These are phyloP conservation scores for Trichoderma atrobrunneum DNA, from an alignment of 2,329 filamentous ascomycete genomes.

Conservation along the genomic window DNA sequence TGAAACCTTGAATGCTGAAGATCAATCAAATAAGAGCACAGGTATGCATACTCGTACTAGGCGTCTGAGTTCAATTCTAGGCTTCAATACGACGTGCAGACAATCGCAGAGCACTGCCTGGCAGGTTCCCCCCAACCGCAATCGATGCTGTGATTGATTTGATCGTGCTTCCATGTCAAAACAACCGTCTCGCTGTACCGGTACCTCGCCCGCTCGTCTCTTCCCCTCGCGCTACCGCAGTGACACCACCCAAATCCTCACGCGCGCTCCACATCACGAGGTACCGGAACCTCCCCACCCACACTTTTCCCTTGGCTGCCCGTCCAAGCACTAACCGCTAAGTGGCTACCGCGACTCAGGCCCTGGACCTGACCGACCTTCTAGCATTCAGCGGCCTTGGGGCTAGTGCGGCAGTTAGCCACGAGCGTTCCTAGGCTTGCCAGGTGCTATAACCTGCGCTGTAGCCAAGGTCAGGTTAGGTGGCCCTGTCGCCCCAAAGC, in stretches of 20 bases:
- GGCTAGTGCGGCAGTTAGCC: conserved; percentile 8
- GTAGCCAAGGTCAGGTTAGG: neutral
- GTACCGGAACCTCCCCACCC: conserved; percentile 20
- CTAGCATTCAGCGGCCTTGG: neutral
- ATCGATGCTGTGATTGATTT: neutral
- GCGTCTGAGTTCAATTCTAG: neutral
- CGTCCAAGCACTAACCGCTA: conserved; percentile 12
- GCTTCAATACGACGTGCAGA: neutral
- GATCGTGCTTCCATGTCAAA: neutral
- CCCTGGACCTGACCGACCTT: conserved; percentile 19
- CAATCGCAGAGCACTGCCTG: neutral
- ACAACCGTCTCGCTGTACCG: neutral
- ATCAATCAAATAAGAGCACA: neutral
- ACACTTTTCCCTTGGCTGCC: neutral
- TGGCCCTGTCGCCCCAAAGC: conserved; percentile 10
- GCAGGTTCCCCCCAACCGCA: neutral
- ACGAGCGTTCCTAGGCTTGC: neutral
- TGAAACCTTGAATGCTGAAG: neutral
- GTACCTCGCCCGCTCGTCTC: conserved; percentile 1
- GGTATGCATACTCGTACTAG: neutral
- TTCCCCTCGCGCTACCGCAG: conserved; percentile 1
- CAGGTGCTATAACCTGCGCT: neutral
- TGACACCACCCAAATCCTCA: neutral
- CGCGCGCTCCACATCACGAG: conserved; percentile 11
- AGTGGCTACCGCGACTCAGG: conserved; percentile 13